These are phyloP conservation scores for Pythium apleroticum DNA, from an alignment of 352 stramenopile genomes.

Conservation along the genomic window DNA sequence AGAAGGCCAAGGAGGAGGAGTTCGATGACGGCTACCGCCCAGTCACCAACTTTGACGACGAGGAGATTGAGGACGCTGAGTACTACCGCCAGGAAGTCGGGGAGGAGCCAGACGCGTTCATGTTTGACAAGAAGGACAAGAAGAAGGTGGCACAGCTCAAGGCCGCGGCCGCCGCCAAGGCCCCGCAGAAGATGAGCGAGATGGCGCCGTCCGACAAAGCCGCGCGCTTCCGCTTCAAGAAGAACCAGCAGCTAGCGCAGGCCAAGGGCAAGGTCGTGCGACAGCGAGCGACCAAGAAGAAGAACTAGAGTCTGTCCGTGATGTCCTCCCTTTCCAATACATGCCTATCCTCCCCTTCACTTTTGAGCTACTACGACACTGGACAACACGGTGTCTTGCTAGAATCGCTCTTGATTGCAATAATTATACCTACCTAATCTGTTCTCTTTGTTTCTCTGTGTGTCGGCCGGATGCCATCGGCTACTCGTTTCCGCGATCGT, in stretches of 20 bases:
- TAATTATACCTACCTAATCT: conserved; percentile 28
- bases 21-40: conserved; percentile 54
- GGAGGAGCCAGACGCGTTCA: conserved; percentile 77
- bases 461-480: background rate
- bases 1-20: conserved; percentile 36
- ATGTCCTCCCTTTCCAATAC: too few species aligned
- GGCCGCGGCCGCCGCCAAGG: conserved; percentile 21
- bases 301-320: conserved; percentile 10
- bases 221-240: conserved; percentile 44
- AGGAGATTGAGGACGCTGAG: conserved; percentile 70
- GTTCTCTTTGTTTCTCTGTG: background rate
- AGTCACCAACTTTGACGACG: conserved; percentile 46
- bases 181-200: conserved; percentile 54
- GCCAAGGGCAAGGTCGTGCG: conserved; percentile 63
- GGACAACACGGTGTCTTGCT: too few species aligned
- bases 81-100: conserved; percentile 86
- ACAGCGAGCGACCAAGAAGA: conserved; percentile 49
- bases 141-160: conserved; percentile 41
- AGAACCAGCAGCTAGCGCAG: conserved; percentile 18
- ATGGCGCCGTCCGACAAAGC: conserved; percentile 70
- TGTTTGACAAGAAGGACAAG: conserved; percentile 68
- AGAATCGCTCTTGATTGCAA: conserved; percentile 11
- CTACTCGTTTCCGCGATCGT: too few species aligned
- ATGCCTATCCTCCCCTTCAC: too few species aligned
- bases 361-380: too few species aligned